These are phyloP conservation scores for Trichoderma polysporum DNA, from an alignment of 2,329 filamentous ascomycete genomes.

Conservation along the genomic window DNA sequence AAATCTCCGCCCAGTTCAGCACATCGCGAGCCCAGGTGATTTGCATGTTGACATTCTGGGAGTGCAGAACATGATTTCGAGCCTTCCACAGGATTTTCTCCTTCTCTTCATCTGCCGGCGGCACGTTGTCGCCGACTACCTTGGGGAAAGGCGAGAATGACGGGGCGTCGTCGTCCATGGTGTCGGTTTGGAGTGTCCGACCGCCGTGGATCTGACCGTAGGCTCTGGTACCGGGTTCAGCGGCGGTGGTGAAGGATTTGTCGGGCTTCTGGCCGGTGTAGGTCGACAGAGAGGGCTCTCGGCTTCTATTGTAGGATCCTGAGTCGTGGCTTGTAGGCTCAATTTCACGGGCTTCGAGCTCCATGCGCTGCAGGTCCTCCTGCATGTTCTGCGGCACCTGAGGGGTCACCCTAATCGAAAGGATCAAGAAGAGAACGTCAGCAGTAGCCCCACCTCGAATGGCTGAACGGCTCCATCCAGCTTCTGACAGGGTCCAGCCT, in stretches of 20 bases:
- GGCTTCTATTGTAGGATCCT: constrained; percentile 32
- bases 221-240: constrained; percentile 8
- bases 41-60: constrained; percentile 94
- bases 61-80: constrained; percentile 79
- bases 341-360: constrained; percentile 67
- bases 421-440: constrained; percentile 35
- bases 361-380: constrained; percentile 86
- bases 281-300: constrained; percentile 46
- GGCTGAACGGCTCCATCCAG: constrained; percentile 19
- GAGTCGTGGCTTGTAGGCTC: constrained; percentile 34
- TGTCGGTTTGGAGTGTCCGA: constrained; percentile 39
- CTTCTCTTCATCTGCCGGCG: constrained; percentile 90
- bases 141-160: constrained; percentile 92
- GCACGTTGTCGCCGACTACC: constrained; percentile 82
- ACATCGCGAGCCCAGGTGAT: constrained; percentile 95
- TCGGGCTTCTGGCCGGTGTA: constrained; percentile 31
- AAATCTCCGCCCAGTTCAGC: constrained; percentile 82
- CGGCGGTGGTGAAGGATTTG: constrained; percentile 7
- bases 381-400: constrained; percentile 97
- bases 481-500: constrained; percentile 8
- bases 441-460: constrained; percentile 35
- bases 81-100: constrained; percentile 86
- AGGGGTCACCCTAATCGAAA: constrained; percentile 73
- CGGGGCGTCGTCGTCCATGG: constrained; percentile 58
- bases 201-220: constrained; percentile 26